Evolutionary conservation across 225 moss, liverwort and hornwort species (phyloP).

Genomic region (Bryum argenteum): DNA sequence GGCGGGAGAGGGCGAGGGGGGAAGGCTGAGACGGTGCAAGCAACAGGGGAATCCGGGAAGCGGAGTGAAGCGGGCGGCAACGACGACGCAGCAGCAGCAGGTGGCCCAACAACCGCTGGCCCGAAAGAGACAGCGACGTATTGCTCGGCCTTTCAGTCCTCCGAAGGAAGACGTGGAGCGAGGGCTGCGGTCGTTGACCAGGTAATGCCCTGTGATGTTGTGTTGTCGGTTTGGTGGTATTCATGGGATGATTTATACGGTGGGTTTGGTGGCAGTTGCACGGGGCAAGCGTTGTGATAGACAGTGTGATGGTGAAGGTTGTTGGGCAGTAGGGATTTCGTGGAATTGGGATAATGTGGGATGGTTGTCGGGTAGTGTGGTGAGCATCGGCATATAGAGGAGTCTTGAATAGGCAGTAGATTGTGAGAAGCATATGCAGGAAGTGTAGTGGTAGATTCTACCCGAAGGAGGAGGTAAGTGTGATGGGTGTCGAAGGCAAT

Average conservation of each 20-base stretch:
- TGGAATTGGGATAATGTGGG: not conserved
- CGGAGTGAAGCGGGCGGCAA: slow-evolving; percentile 47
- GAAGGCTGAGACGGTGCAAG: slow-evolving; percentile 77
- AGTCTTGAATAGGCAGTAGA: not conserved
- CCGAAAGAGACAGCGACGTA: slow-evolving; percentile 65
- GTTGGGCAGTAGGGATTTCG: not conserved
- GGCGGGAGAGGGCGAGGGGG: slow-evolving; percentile 59
- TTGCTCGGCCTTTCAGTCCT: slow-evolving; percentile 65
- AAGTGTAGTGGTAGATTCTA: not conserved
- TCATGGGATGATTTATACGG: not conserved
- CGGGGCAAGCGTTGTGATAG: not conserved
- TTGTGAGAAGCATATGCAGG: not conserved
- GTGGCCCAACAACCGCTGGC: slow-evolving; percentile 63
- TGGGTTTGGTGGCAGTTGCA: not conserved
- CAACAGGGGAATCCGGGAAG: slow-evolving; percentile 47
- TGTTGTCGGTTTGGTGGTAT: not conserved
- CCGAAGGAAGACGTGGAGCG: slow-evolving; percentile 88
- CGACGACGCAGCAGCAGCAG: slow-evolving; percentile 45
- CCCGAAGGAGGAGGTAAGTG: not conserved
- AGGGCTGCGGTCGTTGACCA: slow-evolving; percentile 89
- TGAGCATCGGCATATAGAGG: too few relatives aligned
- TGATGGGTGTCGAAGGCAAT: not conserved
- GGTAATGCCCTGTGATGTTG: slow-evolving; percentile 37
- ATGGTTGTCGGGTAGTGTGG: not conserved
- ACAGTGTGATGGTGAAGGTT: too few relatives aligned